Conservation (phyloP, 2,329 filamentous ascomycete species). For the Gaeumannomyces sp. region DNA sequence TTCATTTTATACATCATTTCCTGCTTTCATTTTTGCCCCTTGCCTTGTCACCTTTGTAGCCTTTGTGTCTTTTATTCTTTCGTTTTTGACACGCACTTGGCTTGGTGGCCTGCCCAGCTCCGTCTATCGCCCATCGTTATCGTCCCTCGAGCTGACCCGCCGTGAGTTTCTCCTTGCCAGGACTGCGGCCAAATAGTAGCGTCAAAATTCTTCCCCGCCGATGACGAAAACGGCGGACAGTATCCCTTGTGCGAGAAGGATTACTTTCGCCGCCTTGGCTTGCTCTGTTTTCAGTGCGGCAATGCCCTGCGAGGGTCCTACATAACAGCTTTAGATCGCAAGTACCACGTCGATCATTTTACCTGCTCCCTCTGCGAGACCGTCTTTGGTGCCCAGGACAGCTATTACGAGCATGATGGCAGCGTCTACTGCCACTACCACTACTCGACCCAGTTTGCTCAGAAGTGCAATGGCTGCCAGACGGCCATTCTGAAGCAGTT, state of each 20-base stretch:
- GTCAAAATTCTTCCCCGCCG: constrained; percentile 97
- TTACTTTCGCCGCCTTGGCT: constrained; percentile 86
- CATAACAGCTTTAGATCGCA: constrained; percentile 93
- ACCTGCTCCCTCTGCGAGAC: constrained; percentile 96
- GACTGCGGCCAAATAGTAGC: constrained; percentile 96
- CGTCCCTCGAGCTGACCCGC: neutral
- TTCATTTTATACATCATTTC: neutral
- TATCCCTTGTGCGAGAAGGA: constrained; percentile 97
- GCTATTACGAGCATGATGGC: constrained; percentile 96
- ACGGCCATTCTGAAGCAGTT: constrained; percentile 98
- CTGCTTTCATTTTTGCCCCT: neutral
- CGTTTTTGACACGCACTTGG: neutral
- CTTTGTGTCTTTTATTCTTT: neutral
- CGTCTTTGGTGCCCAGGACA: constrained; percentile 96
- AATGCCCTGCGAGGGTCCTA: constrained; percentile 92
- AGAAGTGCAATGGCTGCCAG: constrained; percentile 92
- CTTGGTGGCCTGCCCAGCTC: neutral
- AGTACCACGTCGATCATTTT: constrained; percentile 99
- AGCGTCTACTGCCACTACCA: constrained; percentile 98
- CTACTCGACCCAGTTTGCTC: constrained; percentile 95
- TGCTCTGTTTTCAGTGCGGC: constrained; percentile 88
- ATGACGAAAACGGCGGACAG: constrained; percentile 81
- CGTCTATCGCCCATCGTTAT: neutral
- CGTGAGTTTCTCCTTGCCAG: constrained; percentile 39
- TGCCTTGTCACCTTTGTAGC: neutral